Evolutionary conservation across 371 early-diverging fungal species (phyloP).

Genomic region (Syncephalastrum monosporum): DNA sequence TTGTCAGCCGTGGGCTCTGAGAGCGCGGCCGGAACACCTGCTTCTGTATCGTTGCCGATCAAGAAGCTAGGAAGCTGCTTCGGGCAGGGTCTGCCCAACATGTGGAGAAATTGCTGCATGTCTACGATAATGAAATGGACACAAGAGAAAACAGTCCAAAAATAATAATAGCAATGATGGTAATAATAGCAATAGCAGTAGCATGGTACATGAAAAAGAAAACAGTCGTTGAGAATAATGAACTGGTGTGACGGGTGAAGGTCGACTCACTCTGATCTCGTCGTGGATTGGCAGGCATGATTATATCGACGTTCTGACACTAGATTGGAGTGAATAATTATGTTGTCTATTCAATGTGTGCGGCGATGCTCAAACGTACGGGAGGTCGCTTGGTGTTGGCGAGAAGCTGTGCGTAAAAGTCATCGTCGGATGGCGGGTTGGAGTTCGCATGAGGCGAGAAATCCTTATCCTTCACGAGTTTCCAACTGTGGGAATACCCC

Average conservation of each 20-base stretch:
- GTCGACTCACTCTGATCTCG: too few relatives aligned
- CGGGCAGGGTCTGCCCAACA: slow-evolving; percentile 14
- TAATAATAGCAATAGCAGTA: too few relatives aligned
- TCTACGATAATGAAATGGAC: too few relatives aligned
- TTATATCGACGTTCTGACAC: slow-evolving; percentile 43
- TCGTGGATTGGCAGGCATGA: slow-evolving; percentile 18
- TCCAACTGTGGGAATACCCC: slow-evolving; percentile 12
- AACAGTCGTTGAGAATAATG: too few relatives aligned
- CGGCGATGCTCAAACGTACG: slow-evolving; percentile 8
- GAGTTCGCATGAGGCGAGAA: slow-evolving; percentile 3
- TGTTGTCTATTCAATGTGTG: not conserved
- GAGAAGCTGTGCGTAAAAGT: slow-evolving; percentile 6
- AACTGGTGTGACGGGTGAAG: too few relatives aligned
- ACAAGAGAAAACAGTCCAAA: too few relatives aligned
- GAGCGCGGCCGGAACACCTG: too few relatives aligned
- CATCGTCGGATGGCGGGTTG: not conserved
- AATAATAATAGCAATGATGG: too few relatives aligned
- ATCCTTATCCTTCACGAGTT: slow-evolving; percentile 9
- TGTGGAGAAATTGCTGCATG: slow-evolving; percentile 11
- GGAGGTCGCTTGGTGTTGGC: slow-evolving; percentile 17
- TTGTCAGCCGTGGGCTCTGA: too few relatives aligned
- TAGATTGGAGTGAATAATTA: slow-evolving; percentile 4
- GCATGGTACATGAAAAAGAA: too few relatives aligned
- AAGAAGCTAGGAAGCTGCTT: slow-evolving; percentile 9
- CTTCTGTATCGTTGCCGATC: not conserved